phyloP scores from a whole-genome alignment of 192 early-diverging fungal species.

The Gonapodya prolifera region DNA sequence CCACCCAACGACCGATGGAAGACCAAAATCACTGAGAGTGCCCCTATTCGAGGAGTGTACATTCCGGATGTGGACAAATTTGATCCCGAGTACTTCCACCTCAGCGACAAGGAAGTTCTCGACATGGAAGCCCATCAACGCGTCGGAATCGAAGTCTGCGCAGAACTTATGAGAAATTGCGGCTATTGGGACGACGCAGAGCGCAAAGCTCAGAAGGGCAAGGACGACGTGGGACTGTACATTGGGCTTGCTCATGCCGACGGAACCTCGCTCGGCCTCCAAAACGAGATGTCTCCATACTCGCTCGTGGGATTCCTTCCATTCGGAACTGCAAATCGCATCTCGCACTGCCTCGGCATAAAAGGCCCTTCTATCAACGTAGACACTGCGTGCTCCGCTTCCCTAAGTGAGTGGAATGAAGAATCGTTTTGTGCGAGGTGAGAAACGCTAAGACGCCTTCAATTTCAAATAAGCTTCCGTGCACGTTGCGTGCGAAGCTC shows the following conservation, averaged over 20 bases:
- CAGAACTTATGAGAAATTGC: not conserved
- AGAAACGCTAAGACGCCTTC: no score
- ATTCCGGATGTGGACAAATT: not conserved
- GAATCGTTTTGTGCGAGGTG: no score
- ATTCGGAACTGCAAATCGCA: not conserved
- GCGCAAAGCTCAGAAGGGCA: not conserved
- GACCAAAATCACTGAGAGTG: not conserved
- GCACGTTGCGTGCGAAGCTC: not conserved
- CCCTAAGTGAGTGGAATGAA: not conserved
- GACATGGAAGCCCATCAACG: constrained; percentile 4
- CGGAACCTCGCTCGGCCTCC: not conserved
- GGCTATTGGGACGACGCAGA: not conserved
- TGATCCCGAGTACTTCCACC: not conserved
- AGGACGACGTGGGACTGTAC: constrained; percentile 1
- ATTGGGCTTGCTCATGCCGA: constrained; percentile 2
- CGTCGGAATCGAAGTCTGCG: not conserved
- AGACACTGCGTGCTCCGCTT: not conserved
- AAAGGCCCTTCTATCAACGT: not conserved
- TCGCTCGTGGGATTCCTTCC: not conserved
- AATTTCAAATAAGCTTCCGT: not conserved
- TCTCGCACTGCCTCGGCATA: constrained; percentile 4
- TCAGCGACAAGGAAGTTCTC: not conserved
- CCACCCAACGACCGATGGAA: not conserved
- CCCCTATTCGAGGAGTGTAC: not conserved
- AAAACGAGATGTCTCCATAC: constrained; percentile 1